Base-by-base conservation (phyloP, 805 yeast genomes). In the Metschnikowia gruessii region DNA sequence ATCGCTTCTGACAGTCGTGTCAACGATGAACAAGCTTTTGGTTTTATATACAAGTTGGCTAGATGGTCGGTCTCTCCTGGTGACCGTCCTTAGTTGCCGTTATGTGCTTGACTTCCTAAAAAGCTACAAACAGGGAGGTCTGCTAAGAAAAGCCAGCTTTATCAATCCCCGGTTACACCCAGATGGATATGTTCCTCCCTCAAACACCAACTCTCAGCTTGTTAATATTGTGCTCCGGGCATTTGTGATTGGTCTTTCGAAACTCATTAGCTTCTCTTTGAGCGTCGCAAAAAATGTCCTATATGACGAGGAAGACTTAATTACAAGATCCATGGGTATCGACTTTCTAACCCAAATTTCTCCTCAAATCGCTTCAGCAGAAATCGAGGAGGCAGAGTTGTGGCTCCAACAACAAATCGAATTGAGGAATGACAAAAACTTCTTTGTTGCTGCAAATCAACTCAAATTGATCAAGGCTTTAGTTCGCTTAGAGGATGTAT, bases 231-330 rank as follows among this genome's bases (percentile, higher is more conserved):
- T 82, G 2, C 65, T 85, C 39, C 68, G 75, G 36, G 65, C 77
- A 12, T 78, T 76, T 45, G 69, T 79, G 2, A 53, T 79, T 9
- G 87, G 83, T 2, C 54, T 82, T 5, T 64, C 81, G 41, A 77
- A 76, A 56, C 76, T 78, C 62, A 77, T 83, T 16, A 78, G 77
- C 17, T 66, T 75, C 12, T 65, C 72, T 13, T 49, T 76, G 3
- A 62, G 64, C 8, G 65, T 82, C 31, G 81, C 83, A 1, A 67
- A 67, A 42, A 83, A 82, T n/a, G 83, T 81, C 8, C 67, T 85
- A 10, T 80, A 77, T 52, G 89, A 85, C 57, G 94, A 84, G 57
- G 94, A 86, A 59, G 95, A 87, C 63, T 65, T 86, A 28, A 81
- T 82, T 46, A 77, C 85, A 1, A 79, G 83, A 54, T 72, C 74